Percentiles rank a stretch among this genome's conserved stretches.
phyloP scores from a whole-genome alignment of 2,329 filamentous ascomycete genomes.

The Fusarium tricinctum region DNA sequence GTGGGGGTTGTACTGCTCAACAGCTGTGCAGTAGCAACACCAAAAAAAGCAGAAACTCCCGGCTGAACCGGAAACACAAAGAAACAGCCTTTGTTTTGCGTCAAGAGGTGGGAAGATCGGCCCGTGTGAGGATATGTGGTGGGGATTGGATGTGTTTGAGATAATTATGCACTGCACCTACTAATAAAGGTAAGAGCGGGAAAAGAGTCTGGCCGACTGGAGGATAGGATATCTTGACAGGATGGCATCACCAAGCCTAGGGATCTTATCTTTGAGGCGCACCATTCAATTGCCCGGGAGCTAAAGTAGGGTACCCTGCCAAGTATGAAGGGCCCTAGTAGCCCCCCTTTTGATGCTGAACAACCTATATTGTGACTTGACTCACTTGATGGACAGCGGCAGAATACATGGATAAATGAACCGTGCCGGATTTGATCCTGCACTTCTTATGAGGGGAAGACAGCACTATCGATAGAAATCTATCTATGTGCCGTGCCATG shows the following conservation, averaged over 20 bases:
- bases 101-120: conserved; percentile 39
- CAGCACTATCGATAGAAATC: no score
- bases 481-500: neutral
- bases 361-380: neutral
- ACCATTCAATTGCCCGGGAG: conserved; percentile 36
- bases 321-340: conserved; percentile 18
- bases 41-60: conserved; percentile 5
- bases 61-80: conserved; percentile 42
- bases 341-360: neutral
- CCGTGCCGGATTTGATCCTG: conserved; percentile 19
- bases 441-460: neutral
- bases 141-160: conserved; percentile 19
- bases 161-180: neutral
- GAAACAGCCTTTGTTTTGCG: conserved; percentile 1
- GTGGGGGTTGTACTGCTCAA: conserved; percentile 30
- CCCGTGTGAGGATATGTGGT: conserved; percentile 40
- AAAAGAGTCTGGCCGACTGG: conserved; percentile 25
- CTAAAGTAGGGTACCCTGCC: conserved; percentile 7
- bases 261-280: conserved; percentile 41
- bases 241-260: conserved; percentile 44
- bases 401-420: conserved; percentile 2
- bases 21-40: conserved; percentile 18
- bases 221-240: conserved; percentile 28
- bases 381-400: conserved; percentile 3
- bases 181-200: neutral